A percentile compares a stretch with the other conserved stretches of the same genome.
phyloP scores from a whole-genome alignment of 257 asterid species.

The Pogostemon cablin region DNA sequence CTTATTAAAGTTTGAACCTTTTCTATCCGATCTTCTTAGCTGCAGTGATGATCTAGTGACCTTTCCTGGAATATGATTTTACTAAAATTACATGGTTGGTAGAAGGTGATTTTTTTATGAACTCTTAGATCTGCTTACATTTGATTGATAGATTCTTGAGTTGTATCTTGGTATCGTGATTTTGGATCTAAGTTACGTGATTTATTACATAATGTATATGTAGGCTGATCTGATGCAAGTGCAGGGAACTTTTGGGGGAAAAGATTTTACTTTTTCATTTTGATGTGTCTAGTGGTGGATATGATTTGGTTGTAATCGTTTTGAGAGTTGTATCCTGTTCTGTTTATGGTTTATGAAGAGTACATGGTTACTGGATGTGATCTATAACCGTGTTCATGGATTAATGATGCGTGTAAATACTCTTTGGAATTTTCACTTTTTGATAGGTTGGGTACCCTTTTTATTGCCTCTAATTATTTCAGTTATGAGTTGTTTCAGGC shows the following conservation, averaged over 20 bases:
- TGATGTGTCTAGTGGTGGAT: not conserved
- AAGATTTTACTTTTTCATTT: not conserved
- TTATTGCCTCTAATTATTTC: constrained; percentile 14
- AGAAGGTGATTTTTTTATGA: constrained; percentile 24
- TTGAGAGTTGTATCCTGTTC: not conserved
- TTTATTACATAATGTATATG: not conserved
- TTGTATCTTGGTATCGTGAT: constrained; percentile 33
- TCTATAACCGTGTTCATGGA: not conserved
- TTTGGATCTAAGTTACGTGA: constrained; percentile 33
- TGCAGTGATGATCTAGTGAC: constrained; percentile 25
- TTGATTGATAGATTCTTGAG: not conserved
- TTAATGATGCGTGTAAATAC: not conserved
- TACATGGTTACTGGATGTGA: constrained; percentile 20
- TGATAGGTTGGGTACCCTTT: not conserved
- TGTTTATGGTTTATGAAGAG: not conserved
- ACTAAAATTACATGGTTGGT: constrained; percentile 16
- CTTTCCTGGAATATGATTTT: constrained; percentile 20
- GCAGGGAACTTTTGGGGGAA: not conserved
- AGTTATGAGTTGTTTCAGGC: constrained; percentile 51
- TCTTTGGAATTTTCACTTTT: not conserved
- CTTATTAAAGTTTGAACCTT: constrained; percentile 27
- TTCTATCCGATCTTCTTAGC: constrained; percentile 18
- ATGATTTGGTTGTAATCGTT: not conserved
- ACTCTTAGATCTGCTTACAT: constrained; percentile 38
- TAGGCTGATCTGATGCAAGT: not conserved